Evolutionary conservation across 306 rosid species (phyloP), one percentile per base, ranked within the genome.

Genomic region (Fagus sylvatica): DNA sequence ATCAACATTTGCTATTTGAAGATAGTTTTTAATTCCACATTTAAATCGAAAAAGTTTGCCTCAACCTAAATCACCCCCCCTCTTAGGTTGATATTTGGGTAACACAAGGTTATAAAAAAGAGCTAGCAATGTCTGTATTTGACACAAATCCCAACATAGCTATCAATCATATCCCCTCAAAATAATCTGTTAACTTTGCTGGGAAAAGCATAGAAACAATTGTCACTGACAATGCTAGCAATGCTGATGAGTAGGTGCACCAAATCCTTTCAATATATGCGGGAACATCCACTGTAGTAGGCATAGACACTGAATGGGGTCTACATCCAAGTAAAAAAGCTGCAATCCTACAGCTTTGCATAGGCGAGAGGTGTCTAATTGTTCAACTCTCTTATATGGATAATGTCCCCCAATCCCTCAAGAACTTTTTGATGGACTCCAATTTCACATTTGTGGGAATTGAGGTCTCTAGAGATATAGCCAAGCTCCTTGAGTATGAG

Each of bases 401-500:
- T 4, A 6, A 40, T 2, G 7, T 84, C 8, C 84, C 74, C 0
- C 19, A 19, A 1, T 51, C 72, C 0, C 79, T 79, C 1, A 53
- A 4, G 57, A 76, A 1, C 0, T 76, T 84, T 41, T 10, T 84
- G 9, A 4, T 0, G 8, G 32, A 72, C 3, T 1, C 48, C 1
- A 33, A 73, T 4, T 41, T 67, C 46, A n/a, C 69, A 0, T 79
- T 80, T 19, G 87, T 73, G 10, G 87, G 87, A 7, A 81, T 84
- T 6, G 70, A 54, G n/a, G 71, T 76, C 33, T 11, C 33, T 36
- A 8, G 12, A 0, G 84, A 79, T 2, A 43, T 72, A 0, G 4
- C 1, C 0, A 84, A 42, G 39, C 79, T 84, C 1, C 40, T 11
- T 1, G 78, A 76, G 30, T 72, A 76, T 46, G 71, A 69, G 3